Conservation (phyloP, 2,329 filamentous ascomycete genomes). For the Sporothrix brasiliensis region DNA sequence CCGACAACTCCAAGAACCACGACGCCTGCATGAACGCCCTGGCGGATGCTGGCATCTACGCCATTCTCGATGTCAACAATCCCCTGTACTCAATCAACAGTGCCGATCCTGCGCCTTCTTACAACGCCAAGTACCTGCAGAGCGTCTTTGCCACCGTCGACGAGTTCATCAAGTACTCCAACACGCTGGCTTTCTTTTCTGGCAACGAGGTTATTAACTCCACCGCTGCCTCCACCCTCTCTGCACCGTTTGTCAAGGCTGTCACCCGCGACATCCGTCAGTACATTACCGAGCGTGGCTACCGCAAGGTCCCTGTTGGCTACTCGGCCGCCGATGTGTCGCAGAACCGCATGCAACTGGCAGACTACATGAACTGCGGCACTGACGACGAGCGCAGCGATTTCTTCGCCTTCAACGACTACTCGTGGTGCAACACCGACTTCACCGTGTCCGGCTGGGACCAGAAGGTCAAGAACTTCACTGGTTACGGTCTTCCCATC, state of each 20-base stretch:
- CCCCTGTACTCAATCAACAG: constrained; percentile 88
- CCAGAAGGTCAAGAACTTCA: constrained; percentile 84
- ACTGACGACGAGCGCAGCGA: constrained; percentile 80
- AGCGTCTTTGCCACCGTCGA: constrained; percentile 87
- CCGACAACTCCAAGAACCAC: constrained; percentile 83
- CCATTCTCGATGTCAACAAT: constrained; percentile 89
- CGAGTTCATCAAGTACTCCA: constrained; percentile 77
- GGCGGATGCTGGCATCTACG: constrained; percentile 84
- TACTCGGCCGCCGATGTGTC: constrained; percentile 81
- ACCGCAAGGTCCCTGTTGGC: constrained; percentile 71
- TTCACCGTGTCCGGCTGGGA: constrained; percentile 78
- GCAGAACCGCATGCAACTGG: constrained; percentile 82
- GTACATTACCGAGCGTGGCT: constrained; percentile 64
- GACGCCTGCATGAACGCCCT: constrained; percentile 82
- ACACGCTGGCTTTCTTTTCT: constrained; percentile 85
- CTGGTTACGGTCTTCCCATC: constrained; percentile 82
- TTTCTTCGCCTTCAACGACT: constrained; percentile 89
- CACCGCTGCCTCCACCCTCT: constrained; percentile 60
- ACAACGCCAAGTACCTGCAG: constrained; percentile 84
- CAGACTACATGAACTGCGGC: constrained; percentile 92
- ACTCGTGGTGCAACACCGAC: constrained; percentile 79
- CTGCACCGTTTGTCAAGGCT: constrained; percentile 76
- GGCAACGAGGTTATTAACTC: constrained; percentile 81
- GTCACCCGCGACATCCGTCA: constrained; percentile 75
- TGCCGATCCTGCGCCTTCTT: constrained; percentile 69